Evolutionary conservation across 306 rosid genomes (phyloP).

Genomic region (Gleditsia sinensis): DNA sequence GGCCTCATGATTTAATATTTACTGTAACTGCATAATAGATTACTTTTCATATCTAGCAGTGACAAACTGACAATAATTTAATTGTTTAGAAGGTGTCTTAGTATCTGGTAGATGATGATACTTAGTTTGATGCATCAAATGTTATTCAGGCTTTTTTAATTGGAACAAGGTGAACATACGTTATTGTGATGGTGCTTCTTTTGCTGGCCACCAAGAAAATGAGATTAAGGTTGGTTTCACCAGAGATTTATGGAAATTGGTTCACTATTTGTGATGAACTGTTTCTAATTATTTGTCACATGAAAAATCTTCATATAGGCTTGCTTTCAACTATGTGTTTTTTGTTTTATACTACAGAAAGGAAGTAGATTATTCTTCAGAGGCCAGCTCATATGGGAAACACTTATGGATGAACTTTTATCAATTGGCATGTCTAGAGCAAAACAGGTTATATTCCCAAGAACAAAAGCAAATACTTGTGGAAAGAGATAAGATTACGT

Average conservation of each 20-base stretch:
- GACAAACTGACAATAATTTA: neutral
- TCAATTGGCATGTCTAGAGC: constrained; percentile 74
- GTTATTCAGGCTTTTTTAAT: constrained; percentile 77
- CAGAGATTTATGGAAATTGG: neutral
- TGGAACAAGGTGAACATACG: constrained; percentile 94
- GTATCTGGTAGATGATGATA: constrained; percentile 27
- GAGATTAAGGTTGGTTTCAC: constrained; percentile 53
- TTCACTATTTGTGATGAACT: neutral
- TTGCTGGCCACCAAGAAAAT: constrained; percentile 74
- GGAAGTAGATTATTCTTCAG: constrained; percentile 68
- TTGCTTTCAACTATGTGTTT: neutral
- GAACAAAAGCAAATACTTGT: neutral
- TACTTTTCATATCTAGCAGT: constrained; percentile 7
- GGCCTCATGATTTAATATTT: neutral
- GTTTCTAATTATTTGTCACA: neutral
- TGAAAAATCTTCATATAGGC: neutral
- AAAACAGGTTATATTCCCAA: constrained; percentile 58
- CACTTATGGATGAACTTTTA: constrained; percentile 74
- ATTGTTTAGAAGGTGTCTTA: neutral
- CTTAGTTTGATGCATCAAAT: constrained; percentile 39
- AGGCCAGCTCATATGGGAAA: constrained; percentile 93
- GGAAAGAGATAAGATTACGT: neutral
- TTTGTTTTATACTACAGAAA: constrained; percentile 37
- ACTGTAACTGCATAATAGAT: neutral
- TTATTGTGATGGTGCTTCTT: constrained; percentile 93